These are phyloP conservation scores for Perkinsus chesapeaki DNA, from an alignment of 169 alveolate genomes.

Conservation along the genomic window DNA sequence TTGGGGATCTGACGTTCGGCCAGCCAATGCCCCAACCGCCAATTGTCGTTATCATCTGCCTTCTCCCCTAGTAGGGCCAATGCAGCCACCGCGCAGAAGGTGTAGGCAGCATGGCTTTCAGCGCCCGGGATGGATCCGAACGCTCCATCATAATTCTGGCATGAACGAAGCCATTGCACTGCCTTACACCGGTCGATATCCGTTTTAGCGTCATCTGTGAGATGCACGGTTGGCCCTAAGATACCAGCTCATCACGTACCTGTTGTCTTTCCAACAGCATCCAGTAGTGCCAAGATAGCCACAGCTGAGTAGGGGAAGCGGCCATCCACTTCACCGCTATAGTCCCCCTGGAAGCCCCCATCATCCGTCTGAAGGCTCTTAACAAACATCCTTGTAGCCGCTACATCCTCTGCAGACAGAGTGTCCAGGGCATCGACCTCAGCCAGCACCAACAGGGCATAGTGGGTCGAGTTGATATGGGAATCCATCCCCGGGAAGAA, in stretches of 20 bases:
- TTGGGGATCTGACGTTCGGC: conserved; percentile 56
- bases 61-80: conserved; percentile 16
- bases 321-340: conserved; percentile 78
- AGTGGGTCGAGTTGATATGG: conserved; percentile 24
- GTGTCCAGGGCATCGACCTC: conserved; percentile 50
- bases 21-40: conserved; percentile 55
- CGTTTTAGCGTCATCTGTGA: conserved; percentile 51
- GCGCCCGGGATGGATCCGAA: conserved; percentile 85
- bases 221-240: conserved; percentile 72
- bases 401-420: background rate
- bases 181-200: conserved; percentile 55
- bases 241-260: too few relatives aligned
- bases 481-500: conserved; percentile 13
- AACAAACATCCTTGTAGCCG: background rate
- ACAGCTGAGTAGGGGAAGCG: conserved; percentile 2
- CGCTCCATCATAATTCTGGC: conserved; percentile 83
- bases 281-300: background rate
- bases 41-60: background rate
- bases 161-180: conserved; percentile 57
- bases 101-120: conserved; percentile 90
- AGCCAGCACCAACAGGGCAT: conserved; percentile 66
- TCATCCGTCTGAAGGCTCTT: conserved; percentile 50
- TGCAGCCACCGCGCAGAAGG: conserved; percentile 73
- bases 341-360: conserved; percentile 82
- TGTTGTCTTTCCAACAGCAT: background rate